Evolutionary conservation across 2,329 filamentous ascomycete genomes (phyloP).

Genomic region (Ceratocystis huliohia): DNA sequence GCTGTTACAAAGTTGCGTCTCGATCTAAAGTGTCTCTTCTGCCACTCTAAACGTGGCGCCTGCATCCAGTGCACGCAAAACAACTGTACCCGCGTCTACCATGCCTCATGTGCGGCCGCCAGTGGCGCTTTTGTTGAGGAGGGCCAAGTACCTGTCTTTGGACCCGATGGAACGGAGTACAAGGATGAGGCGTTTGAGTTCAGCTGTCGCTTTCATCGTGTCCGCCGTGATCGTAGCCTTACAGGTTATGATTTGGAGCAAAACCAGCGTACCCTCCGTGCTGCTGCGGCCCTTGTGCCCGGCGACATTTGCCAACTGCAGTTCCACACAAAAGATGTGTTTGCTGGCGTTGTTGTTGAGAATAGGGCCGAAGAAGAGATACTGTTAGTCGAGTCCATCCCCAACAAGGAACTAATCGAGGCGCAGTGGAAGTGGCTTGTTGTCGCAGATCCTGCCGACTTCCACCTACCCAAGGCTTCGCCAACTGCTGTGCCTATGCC

Average conservation of each 20-base stretch:
- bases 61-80: constrained; percentile 95
- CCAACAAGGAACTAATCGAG: constrained; percentile 65
- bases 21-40: constrained; percentile 89
- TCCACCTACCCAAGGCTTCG: constrained; percentile 61
- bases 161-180: constrained; percentile 83
- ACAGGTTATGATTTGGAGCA: constrained; percentile 57
- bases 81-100: constrained; percentile 87
- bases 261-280: constrained; percentile 53
- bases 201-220: constrained; percentile 84
- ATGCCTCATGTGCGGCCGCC: constrained; percentile 84
- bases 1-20: constrained; percentile 75
- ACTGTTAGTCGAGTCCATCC: constrained; percentile 69
- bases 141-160: constrained; percentile 72
- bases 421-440: constrained; percentile 76
- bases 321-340: constrained; percentile 71
- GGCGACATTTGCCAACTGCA: constrained; percentile 82
- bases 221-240: constrained; percentile 68
- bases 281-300: constrained; percentile 53
- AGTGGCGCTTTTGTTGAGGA: constrained; percentile 87
- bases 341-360: constrained; percentile 76
- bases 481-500: constrained; percentile 58
- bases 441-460: constrained; percentile 57
- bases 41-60: constrained; percentile 84
- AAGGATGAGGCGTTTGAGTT: constrained; percentile 86
- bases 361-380: constrained; percentile 65